phyloP scores from a whole-genome alignment of 768 basidiomycete species.

The Leccinum aurantiacum region DNA sequence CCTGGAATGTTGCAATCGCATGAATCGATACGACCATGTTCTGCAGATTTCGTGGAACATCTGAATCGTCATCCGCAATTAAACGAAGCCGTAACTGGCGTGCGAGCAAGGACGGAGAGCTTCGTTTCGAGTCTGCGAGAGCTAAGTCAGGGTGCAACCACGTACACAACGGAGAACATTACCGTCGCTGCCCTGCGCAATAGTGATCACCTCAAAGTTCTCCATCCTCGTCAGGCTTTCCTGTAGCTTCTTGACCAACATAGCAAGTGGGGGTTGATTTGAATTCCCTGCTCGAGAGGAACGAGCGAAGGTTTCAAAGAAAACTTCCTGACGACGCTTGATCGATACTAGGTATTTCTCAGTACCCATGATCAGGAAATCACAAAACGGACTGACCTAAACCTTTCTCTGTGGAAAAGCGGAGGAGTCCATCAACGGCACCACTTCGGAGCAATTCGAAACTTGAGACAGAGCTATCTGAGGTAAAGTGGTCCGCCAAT shows the following conservation, averaged over 20 bases:
- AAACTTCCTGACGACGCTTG: constrained; percentile 67
- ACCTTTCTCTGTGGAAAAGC: constrained; percentile 73
- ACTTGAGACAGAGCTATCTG: constrained; percentile 82
- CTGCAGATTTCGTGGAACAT: constrained; percentile 81
- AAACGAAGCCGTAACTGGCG: constrained; percentile 88
- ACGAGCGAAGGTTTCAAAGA: constrained; percentile 77
- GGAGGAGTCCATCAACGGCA: constrained; percentile 81
- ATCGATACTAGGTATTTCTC: constrained; percentile 50
- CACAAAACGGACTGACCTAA: constrained; percentile 10
- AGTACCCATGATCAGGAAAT: constrained; percentile 3
- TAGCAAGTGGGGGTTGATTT: constrained; percentile 60
- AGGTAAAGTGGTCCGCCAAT: constrained; percentile 79
- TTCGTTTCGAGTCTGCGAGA: constrained; percentile 77
- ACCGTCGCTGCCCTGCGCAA: constrained; percentile 83
- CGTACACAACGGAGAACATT: constrained; percentile 7
- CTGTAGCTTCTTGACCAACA: constrained; percentile 93
- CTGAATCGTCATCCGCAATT: constrained; percentile 85
- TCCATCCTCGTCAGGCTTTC: constrained; percentile 96
- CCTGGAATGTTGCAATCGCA: constrained; percentile 97
- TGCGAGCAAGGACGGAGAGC: constrained; percentile 87
- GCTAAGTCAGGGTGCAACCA: constrained; percentile 4
- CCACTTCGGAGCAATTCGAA: constrained; percentile 96
- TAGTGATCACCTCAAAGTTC: constrained; percentile 90
- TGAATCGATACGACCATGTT: constrained; percentile 97
- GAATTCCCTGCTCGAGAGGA: constrained; percentile 43